Conservation (phyloP, 2,329 filamentous ascomycete species). For the Alternaria brassicae region DNA sequence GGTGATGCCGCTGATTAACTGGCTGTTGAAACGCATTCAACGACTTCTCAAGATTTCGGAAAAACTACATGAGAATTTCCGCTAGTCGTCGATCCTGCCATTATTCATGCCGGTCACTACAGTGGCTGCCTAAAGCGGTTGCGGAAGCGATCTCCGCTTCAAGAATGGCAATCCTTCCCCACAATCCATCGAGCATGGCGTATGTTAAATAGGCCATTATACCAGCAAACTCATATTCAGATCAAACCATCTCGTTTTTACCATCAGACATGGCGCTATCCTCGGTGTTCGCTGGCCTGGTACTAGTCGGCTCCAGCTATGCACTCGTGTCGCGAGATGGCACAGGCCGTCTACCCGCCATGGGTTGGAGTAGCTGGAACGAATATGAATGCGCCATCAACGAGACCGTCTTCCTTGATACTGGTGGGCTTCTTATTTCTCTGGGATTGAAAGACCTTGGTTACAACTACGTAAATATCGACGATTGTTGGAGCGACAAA, state of each 20-base stretch:
- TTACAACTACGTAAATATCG: constrained; percentile 61
- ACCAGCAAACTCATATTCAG: neutral
- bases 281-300: neutral
- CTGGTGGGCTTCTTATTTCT: constrained; percentile 22
- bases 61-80: neutral
- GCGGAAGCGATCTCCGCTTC: neutral
- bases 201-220: neutral
- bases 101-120: neutral
- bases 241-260: neutral
- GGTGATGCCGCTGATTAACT: neutral
- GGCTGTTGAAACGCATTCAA: neutral
- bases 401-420: constrained; percentile 28
- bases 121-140: neutral
- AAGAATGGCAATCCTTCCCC: neutral
- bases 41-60: neutral
- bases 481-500: constrained; percentile 65
- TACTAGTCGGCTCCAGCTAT: neutral
- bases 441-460: constrained; percentile 31
- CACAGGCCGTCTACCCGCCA: constrained; percentile 26
- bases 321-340: constrained; percentile 21
- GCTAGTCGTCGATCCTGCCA: neutral
- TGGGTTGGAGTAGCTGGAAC: constrained; percentile 37
- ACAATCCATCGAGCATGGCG: neutral
- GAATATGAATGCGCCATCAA: constrained; percentile 32
- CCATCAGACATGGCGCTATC: constrained; percentile 2